Conservation (phyloP, 306 rosid genomes). For the Trifolium repens region DNA sequence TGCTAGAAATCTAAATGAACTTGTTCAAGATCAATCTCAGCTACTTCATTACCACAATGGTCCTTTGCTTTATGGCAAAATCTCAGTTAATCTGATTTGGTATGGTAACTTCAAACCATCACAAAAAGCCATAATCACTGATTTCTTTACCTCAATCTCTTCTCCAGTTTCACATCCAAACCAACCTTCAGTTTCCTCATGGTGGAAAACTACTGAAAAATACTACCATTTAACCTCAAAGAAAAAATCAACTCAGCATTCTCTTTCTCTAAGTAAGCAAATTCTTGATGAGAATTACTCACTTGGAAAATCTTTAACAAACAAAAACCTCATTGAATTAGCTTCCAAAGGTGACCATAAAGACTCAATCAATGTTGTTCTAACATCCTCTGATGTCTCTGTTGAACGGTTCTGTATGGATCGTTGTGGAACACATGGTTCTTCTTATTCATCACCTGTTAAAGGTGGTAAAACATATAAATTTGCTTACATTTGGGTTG, state of each 20-base stretch:
- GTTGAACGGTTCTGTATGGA: conserved; percentile 73
- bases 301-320: conserved; percentile 66
- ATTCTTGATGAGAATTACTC: conserved; percentile 63
- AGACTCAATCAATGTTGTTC: conserved; percentile 70
- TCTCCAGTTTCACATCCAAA: conserved; percentile 23
- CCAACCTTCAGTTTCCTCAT: conserved; percentile 69
- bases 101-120: conserved; percentile 81
- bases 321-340: conserved; percentile 51
- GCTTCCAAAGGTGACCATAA: conserved; percentile 68
- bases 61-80: conserved; percentile 78
- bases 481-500: conserved; percentile 75
- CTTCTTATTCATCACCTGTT: conserved; percentile 40
- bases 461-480: conserved; percentile 48
- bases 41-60: conserved; percentile 83
- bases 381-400: conserved; percentile 71
- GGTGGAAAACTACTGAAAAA: conserved; percentile 89
- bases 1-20: conserved; percentile 52
- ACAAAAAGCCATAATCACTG: conserved; percentile 73
- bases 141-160: conserved; percentile 66
- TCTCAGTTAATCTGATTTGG: conserved; percentile 76
- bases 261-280: conserved; percentile 56
- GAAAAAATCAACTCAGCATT: conserved; percentile 37
- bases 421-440: conserved; percentile 84
- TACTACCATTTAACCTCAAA: conserved; percentile 61
- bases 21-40: conserved; percentile 64